Evolutionary conservation across 2,329 filamentous ascomycete genomes (phyloP).

Genomic region (Penicillium psychrosexuale): DNA sequence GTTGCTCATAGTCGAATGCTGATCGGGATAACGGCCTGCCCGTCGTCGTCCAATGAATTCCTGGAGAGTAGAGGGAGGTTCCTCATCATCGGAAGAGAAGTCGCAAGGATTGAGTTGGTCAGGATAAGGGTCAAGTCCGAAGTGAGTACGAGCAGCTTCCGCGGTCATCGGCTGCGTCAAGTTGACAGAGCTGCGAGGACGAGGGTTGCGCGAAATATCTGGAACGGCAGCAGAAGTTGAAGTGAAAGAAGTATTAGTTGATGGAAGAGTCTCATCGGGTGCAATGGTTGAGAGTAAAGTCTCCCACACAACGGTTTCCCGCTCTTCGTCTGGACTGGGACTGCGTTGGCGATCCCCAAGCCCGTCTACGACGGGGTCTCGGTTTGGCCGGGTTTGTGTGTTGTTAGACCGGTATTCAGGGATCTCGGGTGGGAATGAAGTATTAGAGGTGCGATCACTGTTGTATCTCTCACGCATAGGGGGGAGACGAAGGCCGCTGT

Average conservation of each 20-base stretch:
- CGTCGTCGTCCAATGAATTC: slow-evolving; percentile 1
- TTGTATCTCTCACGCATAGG: slow-evolving; percentile 25
- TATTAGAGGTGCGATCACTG: slow-evolving; percentile 19
- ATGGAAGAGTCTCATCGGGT: slow-evolving; percentile 76
- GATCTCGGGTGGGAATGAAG: slow-evolving; percentile 28
- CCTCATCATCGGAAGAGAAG: slow-evolving; percentile 35
- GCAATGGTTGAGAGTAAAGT: slow-evolving; percentile 75
- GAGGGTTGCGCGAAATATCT: slow-evolving; percentile 24
- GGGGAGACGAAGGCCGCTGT: slow-evolving; percentile 23
- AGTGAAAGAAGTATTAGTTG: slow-evolving; percentile 76
- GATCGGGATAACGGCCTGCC: slow-evolving; percentile 21
- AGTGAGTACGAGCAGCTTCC: slow-evolving; percentile 20
- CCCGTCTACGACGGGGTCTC: slow-evolving; percentile 56
- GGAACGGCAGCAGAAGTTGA: slow-evolving; percentile 47
- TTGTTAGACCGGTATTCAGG: slow-evolving; percentile 11
- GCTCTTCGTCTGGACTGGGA: slow-evolving; percentile 59
- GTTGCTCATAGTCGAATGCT: slow-evolving; percentile 34
- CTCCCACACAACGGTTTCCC: slow-evolving; percentile 67
- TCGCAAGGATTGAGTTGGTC: slow-evolving; percentile 40
- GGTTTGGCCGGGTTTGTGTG: slow-evolving; percentile 19
- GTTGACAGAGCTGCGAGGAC: slow-evolving; percentile 37
- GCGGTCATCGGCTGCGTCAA: slow-evolving; percentile 37
- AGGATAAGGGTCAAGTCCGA: slow-evolving; percentile 35
- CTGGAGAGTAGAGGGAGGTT: slow-evolving; percentile 18
- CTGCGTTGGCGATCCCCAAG: slow-evolving; percentile 82